These are phyloP conservation scores for Dictyostelium citrinum DNA, from an alignment of 78 protist species.

Conservation along the genomic window DNA sequence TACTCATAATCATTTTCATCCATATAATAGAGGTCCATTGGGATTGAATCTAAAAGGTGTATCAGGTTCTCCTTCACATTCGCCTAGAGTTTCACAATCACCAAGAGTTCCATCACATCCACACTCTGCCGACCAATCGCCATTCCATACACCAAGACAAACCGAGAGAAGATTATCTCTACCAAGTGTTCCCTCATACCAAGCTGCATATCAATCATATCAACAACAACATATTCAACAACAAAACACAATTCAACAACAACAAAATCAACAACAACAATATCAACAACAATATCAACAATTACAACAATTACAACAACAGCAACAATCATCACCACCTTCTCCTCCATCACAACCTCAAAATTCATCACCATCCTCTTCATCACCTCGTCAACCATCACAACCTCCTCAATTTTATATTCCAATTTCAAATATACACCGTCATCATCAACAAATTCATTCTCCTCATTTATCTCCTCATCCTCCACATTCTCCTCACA, in stretches of 20 bases:
- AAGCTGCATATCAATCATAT: not conserved
- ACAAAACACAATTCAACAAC: not conserved
- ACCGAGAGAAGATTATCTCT: slow-evolving; percentile 36
- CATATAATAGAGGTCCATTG: not conserved
- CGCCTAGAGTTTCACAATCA: not conserved
- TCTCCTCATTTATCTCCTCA: slow-evolving; percentile 5
- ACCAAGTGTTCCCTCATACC: not conserved
- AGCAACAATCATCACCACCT: not conserved
- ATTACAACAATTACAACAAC: not conserved
- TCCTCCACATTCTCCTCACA: not conserved
- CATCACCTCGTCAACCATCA: not conserved
- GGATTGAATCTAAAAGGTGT: slow-evolving; percentile 6
- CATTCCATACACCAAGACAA: slow-evolving; percentile 8
- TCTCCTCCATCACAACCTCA: not conserved
- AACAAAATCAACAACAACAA: slow-evolving; percentile 4
- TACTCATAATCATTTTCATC: slow-evolving; percentile 3
- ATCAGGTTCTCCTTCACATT: not conserved
- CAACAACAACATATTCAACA: slow-evolving; percentile 12
- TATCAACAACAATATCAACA: not conserved
- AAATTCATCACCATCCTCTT: not conserved
- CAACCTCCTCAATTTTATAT: not conserved
- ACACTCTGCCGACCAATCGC: not conserved
- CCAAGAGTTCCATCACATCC: slow-evolving; percentile 13
- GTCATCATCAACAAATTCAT: not conserved
- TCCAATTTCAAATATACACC: not conserved